A percentile compares a stretch with the other conserved stretches of the same genome.
phyloP scores from a whole-genome alignment of 441 rosid genomes.

The Populus trichocarpa region DNA sequence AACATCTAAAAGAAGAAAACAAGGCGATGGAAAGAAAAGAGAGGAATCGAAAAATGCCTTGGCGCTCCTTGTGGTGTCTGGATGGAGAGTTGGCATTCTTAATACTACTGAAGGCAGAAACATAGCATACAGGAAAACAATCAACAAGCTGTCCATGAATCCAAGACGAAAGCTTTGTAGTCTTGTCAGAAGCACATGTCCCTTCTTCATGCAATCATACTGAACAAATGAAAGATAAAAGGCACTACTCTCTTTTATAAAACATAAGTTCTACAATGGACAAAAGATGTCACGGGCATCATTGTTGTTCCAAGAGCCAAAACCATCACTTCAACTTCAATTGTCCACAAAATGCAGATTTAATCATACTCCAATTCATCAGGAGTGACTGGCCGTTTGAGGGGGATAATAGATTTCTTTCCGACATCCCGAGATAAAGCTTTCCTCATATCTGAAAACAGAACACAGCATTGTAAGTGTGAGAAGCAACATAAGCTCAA shows the following conservation, averaged over 20 bases:
- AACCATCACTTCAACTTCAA: slow-evolving; percentile 4
- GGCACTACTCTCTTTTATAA: neutral
- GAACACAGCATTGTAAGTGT: slow-evolving; percentile 9
- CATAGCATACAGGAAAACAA: neutral
- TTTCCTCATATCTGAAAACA: slow-evolving; percentile 84
- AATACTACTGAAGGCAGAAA: neutral
- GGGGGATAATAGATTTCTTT: slow-evolving; percentile 79
- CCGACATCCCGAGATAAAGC: slow-evolving; percentile 88
- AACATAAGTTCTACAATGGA: neutral
- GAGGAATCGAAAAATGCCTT: neutral
- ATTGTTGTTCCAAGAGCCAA: slow-evolving; percentile 1
- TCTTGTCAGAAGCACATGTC: neutral
- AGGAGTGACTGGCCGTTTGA: slow-evolving; percentile 83
- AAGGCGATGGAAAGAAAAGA: neutral
- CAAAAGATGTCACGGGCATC: slow-evolving; percentile 20
- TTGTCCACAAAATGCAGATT: slow-evolving; percentile 35
- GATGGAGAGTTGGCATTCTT: neutral
- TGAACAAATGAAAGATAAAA: neutral
- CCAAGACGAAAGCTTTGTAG: slow-evolving; percentile 19
- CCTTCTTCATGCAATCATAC: neutral
- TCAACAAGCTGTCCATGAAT: neutral
- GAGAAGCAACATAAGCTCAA: neutral
- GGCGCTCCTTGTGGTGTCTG: neutral
- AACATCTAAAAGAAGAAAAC: neutral
- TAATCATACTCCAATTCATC: slow-evolving; percentile 39